Percentiles rank a stretch among this genome's conserved stretches.
These are phyloP conservation scores for Cornus florida DNA, from an alignment of 148 eudicot species.

Conservation along the genomic window DNA sequence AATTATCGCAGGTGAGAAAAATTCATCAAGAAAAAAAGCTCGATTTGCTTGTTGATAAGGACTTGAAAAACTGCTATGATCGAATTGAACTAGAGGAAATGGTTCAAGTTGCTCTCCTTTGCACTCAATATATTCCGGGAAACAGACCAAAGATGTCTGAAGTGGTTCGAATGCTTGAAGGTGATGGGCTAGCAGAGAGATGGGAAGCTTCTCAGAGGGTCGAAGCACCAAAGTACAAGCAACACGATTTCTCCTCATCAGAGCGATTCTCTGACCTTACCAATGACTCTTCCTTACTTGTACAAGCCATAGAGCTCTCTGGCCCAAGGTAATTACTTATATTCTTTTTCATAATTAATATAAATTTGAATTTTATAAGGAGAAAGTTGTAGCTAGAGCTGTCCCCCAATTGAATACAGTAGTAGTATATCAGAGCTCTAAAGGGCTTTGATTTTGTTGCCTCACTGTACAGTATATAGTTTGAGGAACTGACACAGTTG, in stretches of 20 bases:
- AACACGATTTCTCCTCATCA: slow-evolving; percentile 50
- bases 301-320: slow-evolving; percentile 77
- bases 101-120: slow-evolving; percentile 63
- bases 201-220: slow-evolving; percentile 79
- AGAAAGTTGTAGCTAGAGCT: background rate
- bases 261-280: slow-evolving; percentile 75
- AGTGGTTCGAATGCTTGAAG: slow-evolving; percentile 79
- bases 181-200: slow-evolving; percentile 74
- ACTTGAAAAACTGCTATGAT: slow-evolving; percentile 50
- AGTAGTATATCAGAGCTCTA: slow-evolving; percentile 6
- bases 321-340: slow-evolving; percentile 52
- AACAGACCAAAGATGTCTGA: slow-evolving; percentile 77
- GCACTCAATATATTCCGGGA: slow-evolving; percentile 61
- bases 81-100: slow-evolving; percentile 63
- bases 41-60: slow-evolving; percentile 59
- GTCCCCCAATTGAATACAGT: slow-evolving; percentile 2
- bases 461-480: slow-evolving; percentile 3
- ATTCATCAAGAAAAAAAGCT: slow-evolving; percentile 68
- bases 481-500: background rate
- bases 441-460: slow-evolving; percentile 8
- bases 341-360: slow-evolving; percentile 4
- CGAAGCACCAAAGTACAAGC: slow-evolving; percentile 43
- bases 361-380: slow-evolving; percentile 1
- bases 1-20: slow-evolving; percentile 50
- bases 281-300: slow-evolving; percentile 63